A percentile compares a stretch with the other conserved stretches of the same genome.
Evolutionary conservation across 78 protist genomes (phyloP).

Genomic region (Corallochytrium limacisporum): DNA sequence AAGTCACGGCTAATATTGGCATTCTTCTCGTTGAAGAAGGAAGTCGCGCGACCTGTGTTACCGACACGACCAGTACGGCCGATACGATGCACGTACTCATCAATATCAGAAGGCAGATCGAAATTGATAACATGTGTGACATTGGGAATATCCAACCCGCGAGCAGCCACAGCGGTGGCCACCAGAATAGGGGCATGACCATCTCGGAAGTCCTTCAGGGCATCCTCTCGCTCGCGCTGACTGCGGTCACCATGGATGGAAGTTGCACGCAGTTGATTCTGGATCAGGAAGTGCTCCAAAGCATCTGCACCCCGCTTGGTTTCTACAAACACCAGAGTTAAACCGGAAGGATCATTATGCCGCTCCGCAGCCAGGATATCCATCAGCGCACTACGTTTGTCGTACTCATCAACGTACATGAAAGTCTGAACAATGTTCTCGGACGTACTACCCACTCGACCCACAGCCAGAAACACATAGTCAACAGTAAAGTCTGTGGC

Average conservation of each 20-base stretch:
- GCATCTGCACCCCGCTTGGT: slow-evolving; percentile 64
- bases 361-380: slow-evolving; percentile 37
- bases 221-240: slow-evolving; percentile 89
- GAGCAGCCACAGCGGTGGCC: slow-evolving; percentile 95
- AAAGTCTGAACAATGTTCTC: slow-evolving; percentile 73
- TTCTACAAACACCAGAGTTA: slow-evolving; percentile 68
- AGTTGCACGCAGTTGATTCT: slow-evolving; percentile 36
- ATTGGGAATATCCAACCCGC: slow-evolving; percentile 93
- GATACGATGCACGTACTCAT: slow-evolving; percentile 96
- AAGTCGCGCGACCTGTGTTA: slow-evolving; percentile 66
- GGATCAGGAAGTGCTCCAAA: slow-evolving; percentile 59
- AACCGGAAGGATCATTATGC: slow-evolving; percentile 5
- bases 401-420: slow-evolving; percentile 40
- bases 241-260: slow-evolving; percentile 96
- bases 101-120: slow-evolving; percentile 84
- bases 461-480: slow-evolving; percentile 86
- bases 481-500: slow-evolving; percentile 72
- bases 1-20: slow-evolving; percentile 32
- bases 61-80: slow-evolving; percentile 96
- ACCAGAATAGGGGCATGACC: slow-evolving; percentile 68
- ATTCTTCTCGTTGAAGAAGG: slow-evolving; percentile 50
- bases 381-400: slow-evolving; percentile 58
- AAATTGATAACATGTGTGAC: slow-evolving; percentile 93
- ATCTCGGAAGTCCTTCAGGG: slow-evolving; percentile 37
- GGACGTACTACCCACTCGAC: slow-evolving; percentile 89